These are phyloP conservation scores for Cardamine chenopodiifolia DNA, from an alignment of 345 rosid species.

Conservation along the genomic window DNA sequence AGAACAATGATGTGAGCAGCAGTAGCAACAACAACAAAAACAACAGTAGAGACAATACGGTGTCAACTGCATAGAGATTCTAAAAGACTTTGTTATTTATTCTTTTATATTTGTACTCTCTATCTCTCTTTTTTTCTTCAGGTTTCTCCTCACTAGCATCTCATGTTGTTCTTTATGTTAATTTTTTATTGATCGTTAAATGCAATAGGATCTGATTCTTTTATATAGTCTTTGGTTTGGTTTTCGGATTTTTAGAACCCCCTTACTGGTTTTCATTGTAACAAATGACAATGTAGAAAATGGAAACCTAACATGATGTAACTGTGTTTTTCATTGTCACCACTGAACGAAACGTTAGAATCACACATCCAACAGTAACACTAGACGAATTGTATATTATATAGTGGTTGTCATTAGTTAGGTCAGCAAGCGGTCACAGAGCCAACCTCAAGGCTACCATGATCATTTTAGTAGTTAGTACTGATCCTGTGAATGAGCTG, in stretches of 20 bases:
- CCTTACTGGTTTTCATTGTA: neutral
- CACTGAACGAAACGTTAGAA: constrained; percentile 1
- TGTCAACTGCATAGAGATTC: constrained; percentile 36
- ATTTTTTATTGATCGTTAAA: constrained; percentile 18
- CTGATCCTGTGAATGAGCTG: neutral
- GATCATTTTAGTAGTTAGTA: neutral
- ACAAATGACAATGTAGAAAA: neutral
- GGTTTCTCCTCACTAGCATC: constrained; percentile 26
- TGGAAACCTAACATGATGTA: neutral
- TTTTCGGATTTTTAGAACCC: neutral
- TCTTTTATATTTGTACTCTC: constrained; percentile 7
- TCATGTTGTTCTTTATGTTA: neutral
- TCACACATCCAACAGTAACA: constrained; percentile 6
- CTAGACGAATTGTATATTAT: neutral
- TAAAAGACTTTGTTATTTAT: neutral
- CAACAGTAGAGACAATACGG: constrained; percentile 19
- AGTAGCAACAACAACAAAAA: constrained; percentile 25
- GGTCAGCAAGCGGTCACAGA: neutral
- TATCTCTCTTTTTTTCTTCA: neutral
- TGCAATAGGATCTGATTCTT: constrained; percentile 33
- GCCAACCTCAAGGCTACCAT: neutral
- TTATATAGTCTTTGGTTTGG: constrained; percentile 7
- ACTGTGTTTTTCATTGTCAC: neutral
- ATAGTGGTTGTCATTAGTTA: neutral
- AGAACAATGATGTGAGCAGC: constrained; percentile 33